Conservation (phyloP, 2,329 filamentous ascomycete genomes). For the Alternaria hordeiaustralica region DNA sequence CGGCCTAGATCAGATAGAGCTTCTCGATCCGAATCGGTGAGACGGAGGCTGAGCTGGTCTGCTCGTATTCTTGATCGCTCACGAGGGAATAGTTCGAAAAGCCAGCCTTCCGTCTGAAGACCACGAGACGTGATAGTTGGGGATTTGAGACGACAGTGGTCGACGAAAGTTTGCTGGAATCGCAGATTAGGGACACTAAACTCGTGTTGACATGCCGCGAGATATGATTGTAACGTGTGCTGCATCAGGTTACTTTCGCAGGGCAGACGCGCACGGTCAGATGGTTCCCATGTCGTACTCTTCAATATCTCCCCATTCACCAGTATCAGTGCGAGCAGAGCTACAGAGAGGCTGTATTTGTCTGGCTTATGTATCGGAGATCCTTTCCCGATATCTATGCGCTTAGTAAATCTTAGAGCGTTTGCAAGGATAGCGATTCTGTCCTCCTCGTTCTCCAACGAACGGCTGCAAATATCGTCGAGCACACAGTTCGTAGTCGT, state of each 20-base stretch:
- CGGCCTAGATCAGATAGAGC: not conserved
- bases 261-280: not conserved
- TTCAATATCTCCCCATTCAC: conserved; percentile 26
- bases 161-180: conserved; percentile 17
- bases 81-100: conserved; percentile 8
- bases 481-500: conserved; percentile 23
- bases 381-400: conserved; percentile 10
- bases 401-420: conserved; percentile 14
- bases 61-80: not conserved
- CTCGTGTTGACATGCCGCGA: conserved; percentile 3
- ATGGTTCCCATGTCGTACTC: not conserved
- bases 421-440: conserved; percentile 27
- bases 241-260: not conserved
- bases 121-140: conserved; percentile 9
- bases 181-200: conserved; percentile 9
- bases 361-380: conserved; percentile 1
- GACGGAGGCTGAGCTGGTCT: not conserved
- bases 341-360: conserved; percentile 20
- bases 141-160: conserved; percentile 20
- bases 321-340: conserved; percentile 18
- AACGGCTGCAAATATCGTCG: conserved; percentile 19
- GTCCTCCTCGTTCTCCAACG: conserved; percentile 18
- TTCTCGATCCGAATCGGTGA: not conserved
- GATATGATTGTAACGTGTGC: conserved; percentile 4
- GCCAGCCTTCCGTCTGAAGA: conserved; percentile 15